A percentile compares a stretch with the other conserved stretches of the same genome.
These are phyloP conservation scores for Colletotrichum higginsianum DNA, from an alignment of 2,329 filamentous ascomycete genomes.

Conservation along the genomic window DNA sequence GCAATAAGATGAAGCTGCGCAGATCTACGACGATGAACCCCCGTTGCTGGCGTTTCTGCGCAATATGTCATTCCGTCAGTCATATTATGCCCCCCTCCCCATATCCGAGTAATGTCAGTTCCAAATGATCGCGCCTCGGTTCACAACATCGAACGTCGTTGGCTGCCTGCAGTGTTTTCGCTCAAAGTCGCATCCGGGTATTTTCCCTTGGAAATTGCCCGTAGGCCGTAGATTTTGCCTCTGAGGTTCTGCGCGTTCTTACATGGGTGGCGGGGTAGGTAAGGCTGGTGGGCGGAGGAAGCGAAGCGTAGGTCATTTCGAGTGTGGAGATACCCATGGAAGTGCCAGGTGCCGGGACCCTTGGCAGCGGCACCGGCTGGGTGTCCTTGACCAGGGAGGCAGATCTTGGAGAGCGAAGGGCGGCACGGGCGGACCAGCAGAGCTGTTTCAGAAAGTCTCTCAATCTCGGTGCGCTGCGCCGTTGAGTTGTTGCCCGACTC, in stretches of 20 bases:
- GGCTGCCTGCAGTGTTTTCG: conserved; percentile 22
- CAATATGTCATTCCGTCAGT: background rate
- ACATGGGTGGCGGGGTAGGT: conserved; percentile 28
- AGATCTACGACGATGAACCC: conserved; percentile 16
- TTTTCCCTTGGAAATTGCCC: conserved; percentile 15
- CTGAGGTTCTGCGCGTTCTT: conserved; percentile 22
- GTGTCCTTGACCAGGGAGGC: conserved; percentile 21
- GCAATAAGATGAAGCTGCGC: conserved; percentile 29
- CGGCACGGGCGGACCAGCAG: conserved; percentile 18
- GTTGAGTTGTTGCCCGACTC: background rate
- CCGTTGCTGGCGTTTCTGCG: background rate
- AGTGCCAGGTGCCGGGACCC: background rate
- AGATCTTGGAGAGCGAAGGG: conserved; percentile 28
- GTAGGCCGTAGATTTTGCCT: conserved; percentile 10
- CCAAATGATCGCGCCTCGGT: conserved; percentile 26
- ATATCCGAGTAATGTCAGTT: background rate
- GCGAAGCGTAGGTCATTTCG: background rate
- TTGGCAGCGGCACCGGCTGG: conserved; percentile 27
- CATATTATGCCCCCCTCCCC: conserved; percentile 17
- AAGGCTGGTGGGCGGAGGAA: conserved; percentile 26
- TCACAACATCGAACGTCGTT: conserved; percentile 5
- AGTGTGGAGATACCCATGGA: conserved; percentile 5
- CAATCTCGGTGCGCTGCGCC: conserved; percentile 16
- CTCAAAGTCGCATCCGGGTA: conserved; percentile 7
- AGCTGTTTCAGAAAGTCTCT: conserved; percentile 34